phyloP scores from a whole-genome alignment of 2,329 filamentous ascomycete species.

The Zymoseptoria ardabiliae region DNA sequence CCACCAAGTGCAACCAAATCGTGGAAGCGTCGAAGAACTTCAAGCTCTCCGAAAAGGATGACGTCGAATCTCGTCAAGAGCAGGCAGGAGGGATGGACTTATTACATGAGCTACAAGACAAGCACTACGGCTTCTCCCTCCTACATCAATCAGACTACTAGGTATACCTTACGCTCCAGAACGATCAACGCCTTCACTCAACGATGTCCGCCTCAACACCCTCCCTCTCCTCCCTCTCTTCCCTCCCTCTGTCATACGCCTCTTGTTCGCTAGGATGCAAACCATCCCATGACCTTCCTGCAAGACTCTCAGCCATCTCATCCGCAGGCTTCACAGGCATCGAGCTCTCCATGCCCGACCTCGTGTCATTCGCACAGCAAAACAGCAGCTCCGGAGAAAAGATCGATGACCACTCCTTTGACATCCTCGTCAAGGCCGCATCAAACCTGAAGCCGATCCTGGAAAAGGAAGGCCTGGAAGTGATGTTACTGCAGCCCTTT shows the following conservation, averaged over 20 bases:
- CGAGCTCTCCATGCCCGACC: conserved; percentile 68
- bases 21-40: neutral
- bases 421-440: conserved; percentile 49
- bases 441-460: conserved; percentile 49
- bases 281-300: conserved; percentile 46
- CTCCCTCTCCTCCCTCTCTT: conserved; percentile 10
- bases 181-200: neutral
- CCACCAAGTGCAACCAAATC: neutral
- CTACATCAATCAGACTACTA: neutral
- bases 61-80: neutral
- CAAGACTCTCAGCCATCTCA: conserved; percentile 57
- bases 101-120: neutral
- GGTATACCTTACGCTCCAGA: neutral
- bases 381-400: conserved; percentile 22
- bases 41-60: neutral
- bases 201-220: neutral
- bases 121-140: neutral
- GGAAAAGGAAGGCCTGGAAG: conserved; percentile 46
- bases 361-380: conserved; percentile 51
- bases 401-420: conserved; percentile 53
- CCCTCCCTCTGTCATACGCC: conserved; percentile 48
- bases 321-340: conserved; percentile 60
- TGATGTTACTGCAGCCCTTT: conserved; percentile 71
- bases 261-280: conserved; percentile 49
- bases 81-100: neutral